These are phyloP conservation scores for Aspergillus pseudoterreus DNA, from an alignment of 2,329 filamentous ascomycete species.

Conservation along the genomic window DNA sequence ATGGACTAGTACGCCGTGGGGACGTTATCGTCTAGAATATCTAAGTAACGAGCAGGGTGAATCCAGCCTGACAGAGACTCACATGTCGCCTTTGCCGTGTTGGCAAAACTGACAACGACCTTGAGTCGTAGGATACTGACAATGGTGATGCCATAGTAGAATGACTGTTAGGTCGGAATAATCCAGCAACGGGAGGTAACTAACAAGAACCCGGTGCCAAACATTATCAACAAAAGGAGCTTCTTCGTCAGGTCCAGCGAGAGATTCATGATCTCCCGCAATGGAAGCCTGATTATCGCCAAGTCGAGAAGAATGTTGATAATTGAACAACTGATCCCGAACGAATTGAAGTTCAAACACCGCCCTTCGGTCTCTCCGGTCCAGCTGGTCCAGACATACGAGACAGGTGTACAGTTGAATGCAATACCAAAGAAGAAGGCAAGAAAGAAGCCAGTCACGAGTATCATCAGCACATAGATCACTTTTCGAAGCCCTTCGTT, in stretches of 20 bases:
- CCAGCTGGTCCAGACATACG: constrained; percentile 1
- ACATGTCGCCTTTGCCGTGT: constrained; percentile 2
- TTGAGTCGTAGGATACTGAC: constrained; percentile 1
- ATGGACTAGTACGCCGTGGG: background rate
- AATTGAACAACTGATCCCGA: background rate
- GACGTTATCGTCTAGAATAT: background rate
- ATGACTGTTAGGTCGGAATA: background rate
- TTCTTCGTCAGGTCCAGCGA: constrained; percentile 1
- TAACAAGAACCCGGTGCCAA: constrained; percentile 3
- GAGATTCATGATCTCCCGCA: background rate
- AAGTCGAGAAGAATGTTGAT: constrained; percentile 2
- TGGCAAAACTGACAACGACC: background rate
- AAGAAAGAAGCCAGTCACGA: background rate
- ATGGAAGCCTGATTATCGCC: constrained; percentile 1
- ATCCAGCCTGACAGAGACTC: background rate
- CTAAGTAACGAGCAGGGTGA: background rate
- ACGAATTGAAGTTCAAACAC: constrained; percentile 6
- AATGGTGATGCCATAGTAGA: background rate
- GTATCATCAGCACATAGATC: background rate
- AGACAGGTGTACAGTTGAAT: background rate
- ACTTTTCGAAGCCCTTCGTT: background rate
- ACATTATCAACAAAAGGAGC: constrained; percentile 3
- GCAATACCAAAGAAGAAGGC: background rate
- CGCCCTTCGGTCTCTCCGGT: background rate
- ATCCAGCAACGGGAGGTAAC: background rate